Evolutionary conservation across 129 eudicot genomes (phyloP).

Genomic region (Flaveria bidentis): DNA sequence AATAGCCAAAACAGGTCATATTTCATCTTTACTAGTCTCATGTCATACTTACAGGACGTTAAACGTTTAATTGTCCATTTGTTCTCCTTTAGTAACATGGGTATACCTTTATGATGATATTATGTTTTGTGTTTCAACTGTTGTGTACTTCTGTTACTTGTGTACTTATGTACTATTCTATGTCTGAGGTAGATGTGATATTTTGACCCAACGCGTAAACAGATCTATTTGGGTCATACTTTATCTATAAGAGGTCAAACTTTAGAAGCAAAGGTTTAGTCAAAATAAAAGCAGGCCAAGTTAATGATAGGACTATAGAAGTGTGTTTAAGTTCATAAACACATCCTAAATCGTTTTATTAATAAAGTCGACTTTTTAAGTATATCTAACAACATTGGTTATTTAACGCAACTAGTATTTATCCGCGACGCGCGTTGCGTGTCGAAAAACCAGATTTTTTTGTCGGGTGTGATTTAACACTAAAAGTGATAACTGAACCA

Average conservation of each 20-base stretch:
- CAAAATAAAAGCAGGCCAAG: neutral
- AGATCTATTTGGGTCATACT: neutral
- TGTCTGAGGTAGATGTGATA: neutral
- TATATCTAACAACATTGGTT: too few relatives aligned
- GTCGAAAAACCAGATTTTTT: too few relatives aligned
- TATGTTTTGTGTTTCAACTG: neutral
- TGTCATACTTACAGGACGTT: conserved; percentile 1
- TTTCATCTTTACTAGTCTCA: neutral
- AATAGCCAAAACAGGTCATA: neutral
- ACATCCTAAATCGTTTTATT: too few relatives aligned
- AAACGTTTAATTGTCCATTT: conserved; percentile 12
- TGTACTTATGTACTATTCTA: neutral
- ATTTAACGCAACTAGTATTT: too few relatives aligned
- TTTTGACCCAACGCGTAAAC: neutral
- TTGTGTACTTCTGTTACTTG: neutral
- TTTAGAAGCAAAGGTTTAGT: neutral
- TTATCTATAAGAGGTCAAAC: neutral
- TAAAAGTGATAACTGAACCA: too few relatives aligned
- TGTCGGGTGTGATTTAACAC: too few relatives aligned
- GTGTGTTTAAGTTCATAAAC: neutral
- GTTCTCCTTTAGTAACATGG: conserved; percentile 6
- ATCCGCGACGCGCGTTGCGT: too few relatives aligned
- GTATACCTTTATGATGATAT: neutral
- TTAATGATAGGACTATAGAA: neutral
- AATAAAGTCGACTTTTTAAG: too few relatives aligned